These are phyloP conservation scores for Xylariaceae sp. DNA, from an alignment of 2,329 filamentous ascomycete species.

Conservation along the genomic window DNA sequence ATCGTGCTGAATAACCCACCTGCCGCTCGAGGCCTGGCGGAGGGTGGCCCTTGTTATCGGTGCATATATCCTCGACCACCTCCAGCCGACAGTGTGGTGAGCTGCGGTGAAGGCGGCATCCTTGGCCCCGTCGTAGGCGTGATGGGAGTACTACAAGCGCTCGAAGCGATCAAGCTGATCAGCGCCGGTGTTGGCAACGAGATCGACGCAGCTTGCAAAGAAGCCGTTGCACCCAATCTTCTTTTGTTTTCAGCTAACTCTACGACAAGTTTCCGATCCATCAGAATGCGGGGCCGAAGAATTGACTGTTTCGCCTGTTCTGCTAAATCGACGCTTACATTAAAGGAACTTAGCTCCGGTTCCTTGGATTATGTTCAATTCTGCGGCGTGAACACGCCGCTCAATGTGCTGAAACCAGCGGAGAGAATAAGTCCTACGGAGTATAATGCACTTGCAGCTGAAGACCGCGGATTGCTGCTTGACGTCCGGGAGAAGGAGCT, in stretches of 20 bases:
- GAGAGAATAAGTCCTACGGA: conserved; percentile 65
- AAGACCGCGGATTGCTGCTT: conserved; percentile 55
- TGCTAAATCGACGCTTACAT: conserved; percentile 55
- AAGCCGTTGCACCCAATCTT: conserved; percentile 30
- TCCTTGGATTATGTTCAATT: conserved; percentile 82
- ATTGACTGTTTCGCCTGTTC: conserved; percentile 75
- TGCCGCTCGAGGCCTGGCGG: conserved; percentile 48
- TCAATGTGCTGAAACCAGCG: conserved; percentile 53
- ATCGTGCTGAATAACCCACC: conserved; percentile 83
- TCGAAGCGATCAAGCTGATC: conserved; percentile 85
- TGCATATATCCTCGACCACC: conserved; percentile 89
- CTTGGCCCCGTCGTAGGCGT: conserved; percentile 86
- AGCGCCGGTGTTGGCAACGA: conserved; percentile 35
- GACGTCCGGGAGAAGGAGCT: conserved; percentile 85
- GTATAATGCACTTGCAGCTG: conserved; percentile 42
- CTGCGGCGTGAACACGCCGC: conserved; percentile 61
- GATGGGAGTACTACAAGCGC: conserved; percentile 89
- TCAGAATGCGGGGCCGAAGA: conserved; percentile 68
- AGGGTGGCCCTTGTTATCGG: conserved; percentile 82
- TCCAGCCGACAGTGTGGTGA: conserved; percentile 74
- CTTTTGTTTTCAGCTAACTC: conserved; percentile 47
- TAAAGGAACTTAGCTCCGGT: conserved; percentile 58
- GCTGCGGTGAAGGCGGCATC: conserved; percentile 90
- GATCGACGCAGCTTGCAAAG: conserved; percentile 9
- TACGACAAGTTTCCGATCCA: conserved; percentile 60